Conservation (phyloP, 139 green algal genomes). For the Diplosphaera chodatii region DNA sequence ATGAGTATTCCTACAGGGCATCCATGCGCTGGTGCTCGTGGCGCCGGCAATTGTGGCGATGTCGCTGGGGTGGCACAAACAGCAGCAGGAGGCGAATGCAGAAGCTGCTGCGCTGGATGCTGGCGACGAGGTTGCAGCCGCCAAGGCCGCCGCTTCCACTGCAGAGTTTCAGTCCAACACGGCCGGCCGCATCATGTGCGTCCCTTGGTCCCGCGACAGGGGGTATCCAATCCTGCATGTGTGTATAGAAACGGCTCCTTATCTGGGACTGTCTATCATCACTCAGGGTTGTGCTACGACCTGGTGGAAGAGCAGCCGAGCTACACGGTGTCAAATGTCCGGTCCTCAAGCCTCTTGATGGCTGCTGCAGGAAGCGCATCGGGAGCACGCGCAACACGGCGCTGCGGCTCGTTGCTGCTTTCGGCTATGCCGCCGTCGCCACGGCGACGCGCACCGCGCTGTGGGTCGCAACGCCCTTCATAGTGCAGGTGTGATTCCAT, state of each 20-base stretch:
- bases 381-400: background rate
- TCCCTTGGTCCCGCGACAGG: background rate
- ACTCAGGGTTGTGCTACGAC: too few relatives aligned
- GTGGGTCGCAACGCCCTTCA: conserved; percentile 22
- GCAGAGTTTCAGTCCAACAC: background rate
- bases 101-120: background rate
- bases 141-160: too few relatives aligned
- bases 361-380: background rate
- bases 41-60: conserved; percentile 70
- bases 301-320: too few relatives aligned
- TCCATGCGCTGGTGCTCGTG: conserved; percentile 64
- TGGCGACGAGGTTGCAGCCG: background rate
- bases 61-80: conserved; percentile 6
- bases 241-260: too few relatives aligned
- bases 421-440: conserved; percentile 4
- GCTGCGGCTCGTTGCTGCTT: conserved; percentile 3
- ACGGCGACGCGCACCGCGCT: background rate
- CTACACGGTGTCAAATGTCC: too few relatives aligned
- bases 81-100: background rate
- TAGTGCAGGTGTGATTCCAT: too few relatives aligned
- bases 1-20: conserved; percentile 1
- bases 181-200: background rate
- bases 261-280: too few relatives aligned
- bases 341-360: too few relatives aligned
- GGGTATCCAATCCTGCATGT: too few relatives aligned